A percentile compares a stretch with the other conserved stretches of the same genome.
Evolutionary conservation across 1,284 basidiomycete genomes (phyloP).

Genomic region (Apiotrichum mycotoxinovorans): DNA sequence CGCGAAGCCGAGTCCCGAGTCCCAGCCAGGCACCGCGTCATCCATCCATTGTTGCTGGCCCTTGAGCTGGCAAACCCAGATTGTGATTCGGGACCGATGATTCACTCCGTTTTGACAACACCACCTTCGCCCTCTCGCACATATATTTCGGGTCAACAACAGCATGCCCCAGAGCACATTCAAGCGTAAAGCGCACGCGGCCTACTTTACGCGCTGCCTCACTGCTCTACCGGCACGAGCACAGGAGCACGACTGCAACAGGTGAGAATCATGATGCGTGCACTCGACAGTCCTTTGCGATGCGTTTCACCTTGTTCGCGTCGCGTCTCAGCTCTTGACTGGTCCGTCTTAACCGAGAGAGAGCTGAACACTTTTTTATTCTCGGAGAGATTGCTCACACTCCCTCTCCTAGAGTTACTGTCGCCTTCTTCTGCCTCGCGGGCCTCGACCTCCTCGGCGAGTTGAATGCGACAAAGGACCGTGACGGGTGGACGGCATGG

Average conservation of each 20-base stretch:
- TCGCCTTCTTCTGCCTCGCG: conserved; percentile 80
- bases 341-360: too few relatives aligned
- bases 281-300: too few relatives aligned
- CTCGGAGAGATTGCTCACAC: neutral
- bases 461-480: conserved; percentile 57
- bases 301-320: too few relatives aligned
- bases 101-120: neutral
- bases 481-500: conserved; percentile 71
- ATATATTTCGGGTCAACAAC: neutral
- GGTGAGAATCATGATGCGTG: conserved; percentile 25
- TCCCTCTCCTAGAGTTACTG: conserved; percentile 59
- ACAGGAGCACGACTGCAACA: conserved; percentile 44
- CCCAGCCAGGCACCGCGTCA: too few relatives aligned
- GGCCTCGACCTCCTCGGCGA: conserved; percentile 67
- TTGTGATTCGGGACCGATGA: too few relatives aligned
- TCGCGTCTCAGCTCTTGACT: too few relatives aligned
- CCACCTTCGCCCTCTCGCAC: neutral
- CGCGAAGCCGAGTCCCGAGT: too few relatives aligned
- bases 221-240: conserved; percentile 41
- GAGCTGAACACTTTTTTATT: too few relatives aligned
- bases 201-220: conserved; percentile 46
- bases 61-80: too few relatives aligned
- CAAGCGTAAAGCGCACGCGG: conserved; percentile 47
- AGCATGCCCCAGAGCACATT: conserved; percentile 38
- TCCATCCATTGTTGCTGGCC: too few relatives aligned